phyloP scores from a whole-genome alignment of 139 green algal genomes.

The Chloropicon primus region DNA sequence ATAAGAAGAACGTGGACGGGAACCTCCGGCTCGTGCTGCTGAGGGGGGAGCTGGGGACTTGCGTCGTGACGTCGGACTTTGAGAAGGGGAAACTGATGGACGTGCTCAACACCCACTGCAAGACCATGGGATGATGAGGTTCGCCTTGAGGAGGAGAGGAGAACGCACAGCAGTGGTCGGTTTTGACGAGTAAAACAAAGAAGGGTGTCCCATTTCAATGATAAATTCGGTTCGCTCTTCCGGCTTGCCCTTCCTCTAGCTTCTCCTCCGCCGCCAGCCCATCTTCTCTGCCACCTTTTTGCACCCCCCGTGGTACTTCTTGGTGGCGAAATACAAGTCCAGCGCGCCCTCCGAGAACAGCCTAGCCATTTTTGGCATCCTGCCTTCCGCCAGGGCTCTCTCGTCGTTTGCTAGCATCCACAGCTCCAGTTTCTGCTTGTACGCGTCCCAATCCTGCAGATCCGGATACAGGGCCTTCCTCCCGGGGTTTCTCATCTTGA shows the following conservation, averaged over 20 bases:
- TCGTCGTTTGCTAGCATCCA: neutral
- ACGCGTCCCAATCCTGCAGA: neutral
- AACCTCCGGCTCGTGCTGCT: conserved; percentile 88
- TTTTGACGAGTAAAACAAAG: too few relatives aligned
- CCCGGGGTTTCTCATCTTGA: neutral
- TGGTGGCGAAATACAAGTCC: neutral
- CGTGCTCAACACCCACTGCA: conserved; percentile 67
- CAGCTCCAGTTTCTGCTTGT: neutral
- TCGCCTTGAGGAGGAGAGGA: too few relatives aligned
- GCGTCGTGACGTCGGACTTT: conserved; percentile 91
- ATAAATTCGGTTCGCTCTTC: too few relatives aligned
- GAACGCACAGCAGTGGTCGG: too few relatives aligned
- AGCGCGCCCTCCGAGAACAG: neutral
- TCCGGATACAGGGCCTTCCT: neutral
- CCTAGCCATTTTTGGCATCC: neutral
- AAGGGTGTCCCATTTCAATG: too few relatives aligned
- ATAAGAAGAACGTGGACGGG: conserved; percentile 38
- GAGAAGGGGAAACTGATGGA: conserved; percentile 60
- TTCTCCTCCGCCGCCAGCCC: neutral
- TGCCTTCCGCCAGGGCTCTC: neutral
- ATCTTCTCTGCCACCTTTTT: neutral
- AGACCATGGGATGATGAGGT: neutral
- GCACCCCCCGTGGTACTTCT: neutral
- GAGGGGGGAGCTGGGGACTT: conserved; percentile 75
- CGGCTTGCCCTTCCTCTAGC: neutral